phyloP scores from a whole-genome alignment of 75 land plant genomes.

The Chamaecyparis obtusa region DNA sequence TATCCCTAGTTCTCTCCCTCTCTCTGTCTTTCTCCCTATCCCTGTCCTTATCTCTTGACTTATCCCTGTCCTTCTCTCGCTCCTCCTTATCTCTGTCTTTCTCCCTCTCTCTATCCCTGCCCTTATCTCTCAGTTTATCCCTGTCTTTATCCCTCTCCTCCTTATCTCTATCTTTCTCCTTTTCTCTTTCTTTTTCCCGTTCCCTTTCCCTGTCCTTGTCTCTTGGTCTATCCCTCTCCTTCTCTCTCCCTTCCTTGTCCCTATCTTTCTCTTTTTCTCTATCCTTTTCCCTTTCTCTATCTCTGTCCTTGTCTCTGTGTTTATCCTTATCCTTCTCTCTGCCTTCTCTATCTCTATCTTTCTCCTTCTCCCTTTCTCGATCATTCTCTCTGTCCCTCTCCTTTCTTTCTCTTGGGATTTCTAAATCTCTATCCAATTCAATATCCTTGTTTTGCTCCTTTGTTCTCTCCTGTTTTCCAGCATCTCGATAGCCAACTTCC shows the following conservation, averaged over 20 bases:
- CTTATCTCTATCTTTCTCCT: not conserved
- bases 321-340: not conserved
- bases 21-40: slow-evolving; percentile 24
- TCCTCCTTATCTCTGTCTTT: slow-evolving; percentile 6
- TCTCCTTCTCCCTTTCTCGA: slow-evolving; percentile 7
- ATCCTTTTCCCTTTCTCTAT: not conserved
- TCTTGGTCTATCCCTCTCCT: not conserved
- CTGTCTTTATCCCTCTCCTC: slow-evolving; percentile 10
- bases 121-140: slow-evolving; percentile 8
- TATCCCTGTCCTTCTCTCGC: slow-evolving; percentile 5
- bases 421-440: slow-evolving; percentile 1
- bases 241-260: not conserved
- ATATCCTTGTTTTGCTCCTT: not conserved
- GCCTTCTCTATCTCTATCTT: not conserved
- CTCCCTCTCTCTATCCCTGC: slow-evolving; percentile 10
- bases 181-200: not conserved
- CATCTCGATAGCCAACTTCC: not conserved
- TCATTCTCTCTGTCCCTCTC: not conserved
- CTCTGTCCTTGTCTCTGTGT: not conserved
- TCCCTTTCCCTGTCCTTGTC: slow-evolving; percentile 2
- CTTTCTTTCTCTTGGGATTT: slow-evolving; percentile 4
- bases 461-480: not conserved
- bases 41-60: slow-evolving; percentile 5
- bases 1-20: slow-evolving; percentile 16
- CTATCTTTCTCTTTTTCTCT: not conserved